Base-by-base conservation (phyloP, 2,329 filamentous ascomycete genomes). In the Fusarium multiceps region DNA sequence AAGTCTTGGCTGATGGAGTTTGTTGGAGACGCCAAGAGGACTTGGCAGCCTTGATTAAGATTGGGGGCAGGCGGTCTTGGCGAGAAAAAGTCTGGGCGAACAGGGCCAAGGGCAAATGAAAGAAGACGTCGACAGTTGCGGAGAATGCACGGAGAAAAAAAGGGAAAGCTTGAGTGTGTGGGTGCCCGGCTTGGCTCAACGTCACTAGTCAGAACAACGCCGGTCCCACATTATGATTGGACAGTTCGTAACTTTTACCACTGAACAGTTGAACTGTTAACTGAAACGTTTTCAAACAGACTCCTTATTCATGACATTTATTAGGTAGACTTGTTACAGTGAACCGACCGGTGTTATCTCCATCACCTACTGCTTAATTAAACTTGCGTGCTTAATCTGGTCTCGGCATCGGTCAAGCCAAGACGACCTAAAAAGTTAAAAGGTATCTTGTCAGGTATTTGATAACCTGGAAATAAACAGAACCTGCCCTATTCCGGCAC, bases 131-230 rank as follows among this genome's bases (percentile, higher is more conserved):
- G 45, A 41, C 20, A 18, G 21, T 41, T 16, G 42, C 55, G 55
- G 63, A 61, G 51, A 40, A 53, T 47, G 41, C 32, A 48, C 42
- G 68, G 66, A 57, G 46, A 41, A 48, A 58, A 58, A 43, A 43
- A 45, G 20, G 45, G 55, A 76, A 74, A 74, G 73, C 74, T 76
- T 67, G 72, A 73, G 65, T 73, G 69, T 65, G 71, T 68, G 59
- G 67, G 47, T 55, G 55, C 63, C 58, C 55, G 65, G 55, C 72
- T 74, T 74, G 72, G 72, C 72, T 55, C 13, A 47, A 68, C 60
- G 65, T 51, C 59, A 67, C 27, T 11, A 27, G 9, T 10, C 25
- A 27, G 25, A 27, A 27, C 25, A 27, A 27, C 25, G 9, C 25
- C 9, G 25, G 25, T 27, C 25, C 25, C 25, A 27, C 25, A 27